A percentile compares a stretch with the other conserved stretches of the same genome.
Conservation (phyloP, 2,329 filamentous ascomycete genomes). For the Aspergillus sp. region DNA sequence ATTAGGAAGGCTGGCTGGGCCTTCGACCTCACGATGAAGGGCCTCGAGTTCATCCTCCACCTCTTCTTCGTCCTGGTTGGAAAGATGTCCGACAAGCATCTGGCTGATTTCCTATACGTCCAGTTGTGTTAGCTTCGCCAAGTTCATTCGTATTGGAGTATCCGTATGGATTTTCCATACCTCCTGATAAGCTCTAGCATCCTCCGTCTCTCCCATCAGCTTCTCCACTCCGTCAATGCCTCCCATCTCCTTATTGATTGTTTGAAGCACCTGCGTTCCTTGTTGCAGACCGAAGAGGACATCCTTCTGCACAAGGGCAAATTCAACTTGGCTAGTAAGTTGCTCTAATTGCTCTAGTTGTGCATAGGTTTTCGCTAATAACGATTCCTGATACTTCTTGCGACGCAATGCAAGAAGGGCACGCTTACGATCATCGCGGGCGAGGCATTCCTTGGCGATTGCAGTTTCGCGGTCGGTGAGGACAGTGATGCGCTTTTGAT, state of each 20-base stretch:
- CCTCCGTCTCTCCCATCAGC: slow-evolving; percentile 87
- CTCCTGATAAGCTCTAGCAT: slow-evolving; percentile 87
- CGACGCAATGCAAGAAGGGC: slow-evolving; percentile 85
- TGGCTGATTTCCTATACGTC: slow-evolving; percentile 77
- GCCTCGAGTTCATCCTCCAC: slow-evolving; percentile 92
- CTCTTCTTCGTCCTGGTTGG: slow-evolving; percentile 94
- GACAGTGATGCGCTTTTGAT: slow-evolving; percentile 84
- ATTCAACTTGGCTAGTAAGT: slow-evolving; percentile 86
- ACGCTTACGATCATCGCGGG: slow-evolving; percentile 73
- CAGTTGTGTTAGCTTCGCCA: slow-evolving; percentile 1
- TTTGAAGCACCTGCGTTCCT: slow-evolving; percentile 82
- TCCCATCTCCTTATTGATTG: slow-evolving; percentile 95
- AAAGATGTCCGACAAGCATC: slow-evolving; percentile 83
- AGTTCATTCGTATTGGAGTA: neutral
- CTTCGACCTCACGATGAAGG: slow-evolving; percentile 65
- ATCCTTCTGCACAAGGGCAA: slow-evolving; percentile 95
- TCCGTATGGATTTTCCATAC: slow-evolving; percentile 46
- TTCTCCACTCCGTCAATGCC: slow-evolving; percentile 92
- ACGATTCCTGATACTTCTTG: slow-evolving; percentile 94
- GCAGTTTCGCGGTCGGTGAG: slow-evolving; percentile 85
- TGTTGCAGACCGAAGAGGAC: slow-evolving; percentile 90
- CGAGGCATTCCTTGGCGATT: slow-evolving; percentile 80
- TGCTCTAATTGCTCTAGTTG: slow-evolving; percentile 94
- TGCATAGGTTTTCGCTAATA: slow-evolving; percentile 83
- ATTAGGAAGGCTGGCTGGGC: slow-evolving; percentile 37